Evolutionary conservation across 768 basidiomycete genomes (phyloP), one percentile per base, ranked within the genome.

Genomic region (Baorangia bicolor): DNA sequence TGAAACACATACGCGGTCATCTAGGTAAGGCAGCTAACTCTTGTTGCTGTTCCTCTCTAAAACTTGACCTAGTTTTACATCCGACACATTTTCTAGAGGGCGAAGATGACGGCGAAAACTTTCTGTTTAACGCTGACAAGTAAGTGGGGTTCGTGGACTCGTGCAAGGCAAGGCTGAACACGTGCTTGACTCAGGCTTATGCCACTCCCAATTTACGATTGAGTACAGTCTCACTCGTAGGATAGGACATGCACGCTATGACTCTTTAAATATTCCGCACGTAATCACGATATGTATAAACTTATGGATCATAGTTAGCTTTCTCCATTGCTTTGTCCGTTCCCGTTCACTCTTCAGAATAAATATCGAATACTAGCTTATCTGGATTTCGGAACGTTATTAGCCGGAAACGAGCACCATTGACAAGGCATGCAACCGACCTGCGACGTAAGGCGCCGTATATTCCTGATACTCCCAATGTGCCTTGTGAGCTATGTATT

Each of bases 101-200:
- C n/a, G 95, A 98, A 73, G 93, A 96, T 67, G 78, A 84, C 1
- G 87, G 89, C 7, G 88, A 95, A 61, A 98, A 98, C 69, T 96
- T 97, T 76, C 74, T 97, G 57, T 96, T 96, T 74, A 92, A 90
- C 65, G 83, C 92, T 28, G 94, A 96, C 66, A 80, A 81, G 89
- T 87, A 59, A 56, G 79, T 68, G 30, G 11, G 11, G 12, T 42
- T 39, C 31, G 40, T 34, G 34, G 16, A 16, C 33, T 44, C 20
- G 3, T 41, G 37, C 14, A 39, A 25, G 23, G 7, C 53, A 16
- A 42, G 51, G 21, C 41, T 69, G n/a, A 63, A 40, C 20, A 43
- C 31, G 31, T 10, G 16, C 21, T 31, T 51, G 8, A 30, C 20
- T 53, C 30, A 71, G 90, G 63, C 60, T 92, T 49, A 62, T 91